These are phyloP conservation scores for Tolypocladium nubicola DNA, from an alignment of 2,329 filamentous ascomycete species.

Conservation along the genomic window DNA sequence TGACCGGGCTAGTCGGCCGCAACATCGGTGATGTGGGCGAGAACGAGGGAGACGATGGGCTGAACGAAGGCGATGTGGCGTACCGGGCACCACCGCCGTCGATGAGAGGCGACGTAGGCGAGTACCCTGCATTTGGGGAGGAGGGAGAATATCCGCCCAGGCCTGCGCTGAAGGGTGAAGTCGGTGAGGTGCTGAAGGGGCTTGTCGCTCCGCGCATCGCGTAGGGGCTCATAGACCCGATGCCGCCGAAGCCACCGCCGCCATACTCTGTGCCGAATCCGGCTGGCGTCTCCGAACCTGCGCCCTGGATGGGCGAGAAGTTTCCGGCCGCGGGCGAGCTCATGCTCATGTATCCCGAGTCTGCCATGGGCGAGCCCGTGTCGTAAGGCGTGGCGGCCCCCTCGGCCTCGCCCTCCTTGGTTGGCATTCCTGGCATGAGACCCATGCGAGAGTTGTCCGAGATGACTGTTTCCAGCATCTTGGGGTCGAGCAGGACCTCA, in stretches of 20 bases:
- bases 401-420: conserved; percentile 63
- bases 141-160: conserved; percentile 62
- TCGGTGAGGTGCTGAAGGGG: conserved; percentile 63
- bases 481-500: conserved; percentile 84
- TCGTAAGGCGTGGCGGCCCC: conserved; percentile 95
- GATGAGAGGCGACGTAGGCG: conserved; percentile 64
- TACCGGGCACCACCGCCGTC: conserved; percentile 40
- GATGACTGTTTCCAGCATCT: conserved; percentile 91
- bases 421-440: conserved; percentile 67
- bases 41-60: conserved; percentile 52
- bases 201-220: conserved; percentile 53
- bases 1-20: conserved; percentile 42
- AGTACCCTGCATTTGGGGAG: conserved; percentile 63
- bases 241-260: conserved; percentile 37
- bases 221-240: conserved; percentile 53
- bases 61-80: conserved; percentile 52
- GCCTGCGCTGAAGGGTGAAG: conserved; percentile 50
- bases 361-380: conserved; percentile 67
- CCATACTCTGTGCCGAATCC: conserved; percentile 56
- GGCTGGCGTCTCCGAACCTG: conserved; percentile 59
- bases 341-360: conserved; percentile 56
- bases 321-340: conserved; percentile 52
- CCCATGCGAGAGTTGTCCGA: conserved; percentile 83
- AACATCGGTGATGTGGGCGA: conserved; percentile 51
- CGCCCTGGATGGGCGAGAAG: conserved; percentile 69